These are phyloP conservation scores for Aspergillus sp. DNA, from an alignment of 2,329 filamentous ascomycete genomes.

Conservation along the genomic window DNA sequence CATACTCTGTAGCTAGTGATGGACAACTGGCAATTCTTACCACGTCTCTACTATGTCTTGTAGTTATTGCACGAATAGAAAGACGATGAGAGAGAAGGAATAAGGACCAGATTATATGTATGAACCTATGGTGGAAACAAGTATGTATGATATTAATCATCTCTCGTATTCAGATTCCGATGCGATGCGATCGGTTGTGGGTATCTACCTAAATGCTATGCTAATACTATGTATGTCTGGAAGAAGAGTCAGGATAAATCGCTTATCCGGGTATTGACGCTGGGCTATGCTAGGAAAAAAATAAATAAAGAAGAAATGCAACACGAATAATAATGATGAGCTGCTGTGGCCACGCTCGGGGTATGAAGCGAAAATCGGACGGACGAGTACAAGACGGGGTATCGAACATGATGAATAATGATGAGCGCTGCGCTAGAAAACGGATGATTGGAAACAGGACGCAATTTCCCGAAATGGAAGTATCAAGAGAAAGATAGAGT, in stretches of 20 bases:
- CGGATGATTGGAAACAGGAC: background rate
- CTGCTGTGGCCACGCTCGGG: constrained; percentile 29
- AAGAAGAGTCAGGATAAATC: constrained; percentile 2
- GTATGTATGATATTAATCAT: background rate
- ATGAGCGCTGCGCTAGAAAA: constrained; percentile 14
- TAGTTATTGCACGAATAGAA: background rate
- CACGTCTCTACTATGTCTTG: background rate
- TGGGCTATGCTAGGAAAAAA: constrained; percentile 26
- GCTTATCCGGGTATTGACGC: constrained; percentile 26
- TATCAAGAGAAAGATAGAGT: background rate
- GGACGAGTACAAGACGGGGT: constrained; percentile 28
- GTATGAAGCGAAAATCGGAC: constrained; percentile 9
- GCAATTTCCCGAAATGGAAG: constrained; percentile 21
- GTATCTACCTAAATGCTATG: constrained; percentile 3
- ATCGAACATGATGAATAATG: constrained; percentile 22
- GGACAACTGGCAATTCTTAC: background rate
- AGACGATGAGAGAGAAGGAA: background rate
- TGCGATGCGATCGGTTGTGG: background rate
- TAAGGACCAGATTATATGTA: background rate
- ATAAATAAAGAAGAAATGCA: constrained; percentile 13
- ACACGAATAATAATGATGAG: constrained; percentile 12
- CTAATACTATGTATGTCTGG: background rate
- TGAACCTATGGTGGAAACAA: background rate
- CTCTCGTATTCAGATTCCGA: background rate
- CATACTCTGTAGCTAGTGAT: too few relatives aligned